These are phyloP conservation scores for Microcyclospora pomicola DNA, from an alignment of 2,329 filamentous ascomycete species.

Conservation along the genomic window DNA sequence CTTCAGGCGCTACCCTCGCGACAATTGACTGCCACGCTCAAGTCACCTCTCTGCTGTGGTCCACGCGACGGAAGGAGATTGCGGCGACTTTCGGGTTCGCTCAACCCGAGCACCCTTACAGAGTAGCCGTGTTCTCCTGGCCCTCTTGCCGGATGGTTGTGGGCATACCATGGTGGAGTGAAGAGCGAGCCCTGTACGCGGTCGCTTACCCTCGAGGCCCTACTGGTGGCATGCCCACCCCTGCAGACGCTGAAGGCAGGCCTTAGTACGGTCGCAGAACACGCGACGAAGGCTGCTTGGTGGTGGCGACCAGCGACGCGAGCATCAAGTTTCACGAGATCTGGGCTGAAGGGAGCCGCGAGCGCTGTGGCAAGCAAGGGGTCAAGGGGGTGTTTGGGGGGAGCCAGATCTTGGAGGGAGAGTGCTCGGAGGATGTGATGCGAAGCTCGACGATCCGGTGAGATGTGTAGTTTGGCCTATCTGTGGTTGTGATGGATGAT, in stretches of 20 bases:
- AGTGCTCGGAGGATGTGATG: slow-evolving; percentile 67
- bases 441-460: slow-evolving; percentile 31
- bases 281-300: slow-evolving; percentile 64
- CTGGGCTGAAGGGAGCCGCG: slow-evolving; percentile 41
- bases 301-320: slow-evolving; percentile 82
- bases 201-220: slow-evolving; percentile 64
- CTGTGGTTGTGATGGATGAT: too few relatives aligned
- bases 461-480: not conserved
- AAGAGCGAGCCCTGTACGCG: slow-evolving; percentile 73
- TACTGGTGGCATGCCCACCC: slow-evolving; percentile 16
- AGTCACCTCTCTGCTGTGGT: slow-evolving; percentile 88
- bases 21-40: slow-evolving; percentile 88
- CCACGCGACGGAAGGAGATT: slow-evolving; percentile 57
- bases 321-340: slow-evolving; percentile 93
- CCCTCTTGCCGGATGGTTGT: slow-evolving; percentile 77
- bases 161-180: slow-evolving; percentile 69
- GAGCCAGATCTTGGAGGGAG: slow-evolving; percentile 69
- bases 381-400: slow-evolving; percentile 49
- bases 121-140: slow-evolving; percentile 91
- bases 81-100: slow-evolving; percentile 88
- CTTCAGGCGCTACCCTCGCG: slow-evolving; percentile 68
- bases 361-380: slow-evolving; percentile 32
- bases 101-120: slow-evolving; percentile 74
- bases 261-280: slow-evolving; percentile 46
- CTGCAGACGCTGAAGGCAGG: slow-evolving; percentile 16